A percentile compares a stretch with the other conserved stretches of the same genome.
phyloP scores from a whole-genome alignment of 2,329 filamentous ascomycete genomes.

The Paramyrothecium roridum region DNA sequence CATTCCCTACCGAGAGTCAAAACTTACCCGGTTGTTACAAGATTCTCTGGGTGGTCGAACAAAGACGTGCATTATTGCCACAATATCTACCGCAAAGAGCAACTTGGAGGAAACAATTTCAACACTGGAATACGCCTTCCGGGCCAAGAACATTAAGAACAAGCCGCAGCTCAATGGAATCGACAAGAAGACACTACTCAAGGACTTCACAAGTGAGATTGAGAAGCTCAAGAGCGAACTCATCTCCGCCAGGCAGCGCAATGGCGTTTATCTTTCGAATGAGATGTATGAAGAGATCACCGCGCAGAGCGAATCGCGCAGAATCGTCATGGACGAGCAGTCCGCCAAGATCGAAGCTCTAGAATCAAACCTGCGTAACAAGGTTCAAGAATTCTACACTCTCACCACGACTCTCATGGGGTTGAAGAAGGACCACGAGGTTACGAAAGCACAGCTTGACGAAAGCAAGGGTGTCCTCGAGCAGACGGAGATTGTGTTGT shows the following conservation, averaged over 20 bases:
- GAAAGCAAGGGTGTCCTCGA: conserved; percentile 79
- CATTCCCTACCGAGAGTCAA: conserved; percentile 91
- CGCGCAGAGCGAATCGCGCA: conserved; percentile 84
- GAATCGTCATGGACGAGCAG: conserved; percentile 91
- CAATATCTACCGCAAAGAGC: conserved; percentile 88
- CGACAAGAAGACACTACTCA: conserved; percentile 87
- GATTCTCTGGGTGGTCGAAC: conserved; percentile 94
- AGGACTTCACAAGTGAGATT: conserved; percentile 88
- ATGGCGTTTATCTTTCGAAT: conserved; percentile 89
- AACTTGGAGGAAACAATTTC: conserved; percentile 98
- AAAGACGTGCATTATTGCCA: conserved; percentile 98
- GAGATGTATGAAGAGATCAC: conserved; percentile 90
- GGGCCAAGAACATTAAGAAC: conserved; percentile 97
- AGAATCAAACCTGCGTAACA: conserved; percentile 86
- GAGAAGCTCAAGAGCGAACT: conserved; percentile 93
- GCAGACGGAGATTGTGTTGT: conserved; percentile 82
- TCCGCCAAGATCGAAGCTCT: conserved; percentile 88
- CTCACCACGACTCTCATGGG: conserved; percentile 84
- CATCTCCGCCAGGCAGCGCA: conserved; percentile 86
- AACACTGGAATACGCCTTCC: conserved; percentile 94
- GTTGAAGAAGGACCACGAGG: conserved; percentile 86
- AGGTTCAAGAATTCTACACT: conserved; percentile 86
- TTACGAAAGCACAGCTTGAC: conserved; percentile 67
- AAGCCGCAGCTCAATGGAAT: conserved; percentile 93
- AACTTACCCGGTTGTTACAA: conserved; percentile 90